A percentile compares a stretch with the other conserved stretches of the same genome.
These are phyloP conservation scores for Malassezia globosa DNA, from an alignment of 1,284 basidiomycete species.

Conservation along the genomic window DNA sequence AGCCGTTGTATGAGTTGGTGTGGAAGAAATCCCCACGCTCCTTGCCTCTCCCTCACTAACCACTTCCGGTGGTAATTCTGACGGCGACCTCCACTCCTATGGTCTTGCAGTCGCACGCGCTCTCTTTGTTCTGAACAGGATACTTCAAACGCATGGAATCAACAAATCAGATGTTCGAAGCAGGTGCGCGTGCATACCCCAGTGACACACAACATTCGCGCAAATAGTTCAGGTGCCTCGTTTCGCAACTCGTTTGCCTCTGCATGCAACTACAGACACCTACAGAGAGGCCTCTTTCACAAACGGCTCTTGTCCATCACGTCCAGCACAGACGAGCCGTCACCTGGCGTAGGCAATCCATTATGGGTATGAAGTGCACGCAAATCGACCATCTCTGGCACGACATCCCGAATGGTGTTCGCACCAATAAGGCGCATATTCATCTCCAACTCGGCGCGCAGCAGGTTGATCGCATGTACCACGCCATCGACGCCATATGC, in stretches of 20 bases:
- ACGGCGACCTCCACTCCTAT: too few relatives aligned
- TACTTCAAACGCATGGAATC: neutral
- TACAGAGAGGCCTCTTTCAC: too few relatives aligned
- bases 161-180: neutral
- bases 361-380: conserved; percentile 53
- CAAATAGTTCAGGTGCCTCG: neutral
- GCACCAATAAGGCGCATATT: conserved; percentile 71
- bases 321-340: conserved; percentile 18
- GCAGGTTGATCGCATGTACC: conserved; percentile 57
- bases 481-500: conserved; percentile 76
- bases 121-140: too few relatives aligned
- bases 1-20: too few relatives aligned
- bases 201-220: conserved; percentile 2
- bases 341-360: conserved; percentile 21
- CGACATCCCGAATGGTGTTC: conserved; percentile 59
- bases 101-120: too few relatives aligned
- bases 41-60: neutral
- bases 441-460: conserved; percentile 68
- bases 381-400: conserved; percentile 62
- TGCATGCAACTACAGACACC: neutral
- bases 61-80: neutral
- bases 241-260: too few relatives aligned
- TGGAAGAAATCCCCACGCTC: too few relatives aligned
- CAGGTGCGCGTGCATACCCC: neutral
- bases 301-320: neutral